Conservation (phyloP, 768 basidiomycete genomes). For the Nidula microcarpa region DNA sequence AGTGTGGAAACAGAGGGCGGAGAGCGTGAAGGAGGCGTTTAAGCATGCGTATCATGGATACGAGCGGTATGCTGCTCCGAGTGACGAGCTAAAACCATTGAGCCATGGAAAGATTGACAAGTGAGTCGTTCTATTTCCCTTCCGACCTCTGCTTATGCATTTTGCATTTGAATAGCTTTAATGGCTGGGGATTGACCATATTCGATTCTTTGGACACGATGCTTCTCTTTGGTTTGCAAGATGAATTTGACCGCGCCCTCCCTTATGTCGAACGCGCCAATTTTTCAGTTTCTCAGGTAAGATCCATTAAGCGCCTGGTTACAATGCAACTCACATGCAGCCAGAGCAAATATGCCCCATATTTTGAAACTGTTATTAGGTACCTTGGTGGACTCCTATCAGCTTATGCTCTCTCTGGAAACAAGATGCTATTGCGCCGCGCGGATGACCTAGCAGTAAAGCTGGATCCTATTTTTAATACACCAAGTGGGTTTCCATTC, state of each 20-base stretch:
- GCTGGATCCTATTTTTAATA: constrained; percentile 71
- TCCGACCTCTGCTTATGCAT: too few species aligned
- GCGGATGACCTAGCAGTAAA: constrained; percentile 78
- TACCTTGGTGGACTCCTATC: constrained; percentile 87
- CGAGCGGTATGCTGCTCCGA: constrained; percentile 53
- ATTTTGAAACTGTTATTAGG: constrained; percentile 87
- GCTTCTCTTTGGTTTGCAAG: constrained; percentile 71
- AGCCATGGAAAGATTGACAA: constrained; percentile 43
- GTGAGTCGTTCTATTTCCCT: constrained; percentile 28
- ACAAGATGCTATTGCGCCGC: constrained; percentile 57
- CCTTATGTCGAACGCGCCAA: constrained; percentile 44
- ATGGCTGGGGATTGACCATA: constrained; percentile 76
- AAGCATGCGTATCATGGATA: constrained; percentile 68
- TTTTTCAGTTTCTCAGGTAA: constrained; percentile 45
- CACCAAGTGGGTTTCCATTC: constrained; percentile 65
- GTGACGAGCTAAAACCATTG: constrained; percentile 61
- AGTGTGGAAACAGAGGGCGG: constrained; percentile 51
- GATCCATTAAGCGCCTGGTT: constrained; percentile 4
- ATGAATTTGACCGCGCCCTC: constrained; percentile 67
- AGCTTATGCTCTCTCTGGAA: constrained; percentile 72
- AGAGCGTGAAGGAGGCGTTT: constrained; percentile 59
- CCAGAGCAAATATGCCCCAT: constrained; percentile 35
- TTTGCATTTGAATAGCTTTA: constrained; percentile 45
- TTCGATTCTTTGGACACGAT: constrained; percentile 87
- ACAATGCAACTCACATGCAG: not conserved